phyloP scores from a whole-genome alignment of 2,329 filamentous ascomycete genomes.

The Cercospora brassicicola region DNA sequence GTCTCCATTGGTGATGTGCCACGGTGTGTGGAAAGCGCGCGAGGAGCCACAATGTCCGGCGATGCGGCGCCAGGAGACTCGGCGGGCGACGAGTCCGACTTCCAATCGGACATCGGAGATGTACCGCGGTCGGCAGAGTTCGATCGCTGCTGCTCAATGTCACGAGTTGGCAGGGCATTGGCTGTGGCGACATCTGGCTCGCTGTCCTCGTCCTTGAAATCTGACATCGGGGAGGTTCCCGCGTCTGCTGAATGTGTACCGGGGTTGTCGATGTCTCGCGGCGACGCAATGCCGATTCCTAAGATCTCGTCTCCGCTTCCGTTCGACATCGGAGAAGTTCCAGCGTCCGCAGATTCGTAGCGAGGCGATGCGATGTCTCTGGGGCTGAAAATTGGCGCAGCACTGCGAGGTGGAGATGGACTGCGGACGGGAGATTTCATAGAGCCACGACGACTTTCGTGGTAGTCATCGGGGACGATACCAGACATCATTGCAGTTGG shows the following conservation, averaged over 20 bases:
- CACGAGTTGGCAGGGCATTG: constrained; percentile 5
- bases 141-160: constrained; percentile 12
- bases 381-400: constrained; percentile 8
- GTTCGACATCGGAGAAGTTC: constrained; percentile 15
- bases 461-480: constrained; percentile 15
- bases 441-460: constrained; percentile 7
- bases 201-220: constrained; percentile 9
- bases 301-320: constrained; percentile 6
- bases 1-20: constrained; percentile 14
- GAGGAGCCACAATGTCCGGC: constrained; percentile 9
- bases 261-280: constrained; percentile 9
- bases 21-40: not conserved
- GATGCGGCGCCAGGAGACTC: not conserved
- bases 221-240: constrained; percentile 13
- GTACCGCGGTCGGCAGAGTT: constrained; percentile 10
- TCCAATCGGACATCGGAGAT: constrained; percentile 14
- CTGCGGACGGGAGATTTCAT: constrained; percentile 9
- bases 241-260: constrained; percentile 14
- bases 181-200: constrained; percentile 6
- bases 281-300: constrained; percentile 7
- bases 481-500: constrained; percentile 20
- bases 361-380: constrained; percentile 4
- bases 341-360: constrained; percentile 12
- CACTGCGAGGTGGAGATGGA: constrained; percentile 3
- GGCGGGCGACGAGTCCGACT: constrained; percentile 5